Evolutionary conservation across 345 rosid genomes (phyloP), one percentile per base, ranked within the genome.

Genomic region (Conringia planisiliqua): DNA sequence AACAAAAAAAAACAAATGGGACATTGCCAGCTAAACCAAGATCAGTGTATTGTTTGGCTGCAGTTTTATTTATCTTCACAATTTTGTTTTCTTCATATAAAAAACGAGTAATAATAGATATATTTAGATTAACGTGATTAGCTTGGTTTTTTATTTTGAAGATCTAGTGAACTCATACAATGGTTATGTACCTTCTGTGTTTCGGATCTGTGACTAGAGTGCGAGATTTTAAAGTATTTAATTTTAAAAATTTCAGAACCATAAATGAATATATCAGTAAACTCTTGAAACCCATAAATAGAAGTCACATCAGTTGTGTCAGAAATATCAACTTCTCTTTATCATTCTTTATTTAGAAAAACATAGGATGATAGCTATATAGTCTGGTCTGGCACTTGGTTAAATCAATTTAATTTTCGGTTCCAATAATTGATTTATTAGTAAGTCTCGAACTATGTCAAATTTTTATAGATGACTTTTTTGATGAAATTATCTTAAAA

Each of bases 271-370:
- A 22, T 27, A 71, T 60, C 29, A 24, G 27, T 46, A 38, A 39
- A 33, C 12, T 57, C n/a, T 40, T 56, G 32, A 42, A 42, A 29
- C 42, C 68, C 30, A 62, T 62, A 51, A 50, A 61, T 62, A 71
- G 39, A 47, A 60, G 67, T 61, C 68, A 24, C 39, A 48, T 60
- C 39, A 7, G 10, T 24, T 62, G 62, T 62, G 76, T 72, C 76
- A 51, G 62, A 62, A 52, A 44, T 32, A 64, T 46, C 30, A 17
- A 46, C 38, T 26, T 43, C 54, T 27, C 40, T n/a, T 39, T 44
- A 46, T 63, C 54, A 13, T 43, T 43, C 38, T 63, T 44, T 40
- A 56, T 62, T 43, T 6, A n/a, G 54, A 43, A 24, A 36, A 61
- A 48, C 62, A 72, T 72, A 13, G 68, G 68, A 48, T 16, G 26